These are phyloP conservation scores for Setomelanomma holmii DNA, from an alignment of 2,329 filamentous ascomycete species.

Conservation along the genomic window DNA sequence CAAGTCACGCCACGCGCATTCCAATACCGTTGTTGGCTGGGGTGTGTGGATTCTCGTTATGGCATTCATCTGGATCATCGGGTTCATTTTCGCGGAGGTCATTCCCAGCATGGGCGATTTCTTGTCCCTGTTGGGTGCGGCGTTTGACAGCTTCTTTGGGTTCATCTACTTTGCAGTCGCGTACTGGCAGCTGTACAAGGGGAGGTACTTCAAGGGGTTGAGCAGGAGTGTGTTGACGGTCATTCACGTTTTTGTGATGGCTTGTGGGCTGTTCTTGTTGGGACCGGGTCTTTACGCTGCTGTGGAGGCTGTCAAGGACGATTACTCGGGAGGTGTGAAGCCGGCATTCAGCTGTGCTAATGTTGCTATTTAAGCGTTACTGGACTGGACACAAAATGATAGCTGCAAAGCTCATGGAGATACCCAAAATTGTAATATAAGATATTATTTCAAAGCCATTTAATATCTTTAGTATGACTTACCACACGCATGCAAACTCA, in stretches of 20 bases:
- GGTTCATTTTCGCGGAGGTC: conserved; percentile 88
- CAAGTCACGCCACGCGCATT: conserved; percentile 76
- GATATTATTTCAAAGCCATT: too few relatives aligned
- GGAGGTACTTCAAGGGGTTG: conserved; percentile 59
- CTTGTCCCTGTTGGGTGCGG: conserved; percentile 73
- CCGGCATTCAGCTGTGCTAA: conserved; percentile 61
- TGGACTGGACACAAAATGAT: too few relatives aligned
- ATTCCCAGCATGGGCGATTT: conserved; percentile 88
- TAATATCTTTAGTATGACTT: too few relatives aligned
- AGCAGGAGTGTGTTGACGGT: conserved; percentile 52
- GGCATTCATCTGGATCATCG: conserved; percentile 74
- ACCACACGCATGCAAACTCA: too few relatives aligned
- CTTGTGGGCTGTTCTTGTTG: conserved; percentile 57
- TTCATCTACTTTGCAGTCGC: conserved; percentile 93
- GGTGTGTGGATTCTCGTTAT: conserved; percentile 77
- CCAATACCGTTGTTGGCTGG: conserved; percentile 85
- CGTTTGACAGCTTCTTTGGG: conserved; percentile 90
- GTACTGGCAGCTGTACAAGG: conserved; percentile 75
- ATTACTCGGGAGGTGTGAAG: conserved; percentile 54
- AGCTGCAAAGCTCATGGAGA: too few relatives aligned
- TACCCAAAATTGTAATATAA: too few relatives aligned
- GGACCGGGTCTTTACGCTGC: conserved; percentile 62
- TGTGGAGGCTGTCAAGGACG: conserved; percentile 59
- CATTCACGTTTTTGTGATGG: conserved; percentile 56
- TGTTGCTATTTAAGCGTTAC: conserved; percentile 53